A percentile compares a stretch with the other conserved stretches of the same genome.
Evolutionary conservation across 257 asterid genomes (phyloP).

Genomic region (Fraxinus americana): DNA sequence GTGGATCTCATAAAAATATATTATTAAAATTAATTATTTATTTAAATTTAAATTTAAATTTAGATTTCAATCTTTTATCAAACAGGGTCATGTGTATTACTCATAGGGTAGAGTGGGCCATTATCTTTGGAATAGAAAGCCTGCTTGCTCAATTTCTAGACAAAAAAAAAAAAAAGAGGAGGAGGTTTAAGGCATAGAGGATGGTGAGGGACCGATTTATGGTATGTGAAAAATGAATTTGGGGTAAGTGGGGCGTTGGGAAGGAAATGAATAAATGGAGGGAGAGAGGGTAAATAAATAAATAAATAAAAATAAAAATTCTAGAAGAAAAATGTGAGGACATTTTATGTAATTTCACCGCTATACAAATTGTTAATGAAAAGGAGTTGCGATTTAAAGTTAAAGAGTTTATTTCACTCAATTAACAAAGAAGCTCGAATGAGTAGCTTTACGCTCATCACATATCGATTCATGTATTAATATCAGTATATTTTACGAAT

Average conservation of each 20-base stretch:
- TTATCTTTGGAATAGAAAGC: too few species aligned
- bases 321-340: background rate
- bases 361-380: background rate
- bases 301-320: background rate
- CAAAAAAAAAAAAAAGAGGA: background rate
- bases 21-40: too few species aligned
- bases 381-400: background rate
- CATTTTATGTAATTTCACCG: background rate
- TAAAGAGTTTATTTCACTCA: background rate
- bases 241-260: background rate
- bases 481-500: too few species aligned
- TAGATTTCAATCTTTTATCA: too few species aligned
- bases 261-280: too few species aligned
- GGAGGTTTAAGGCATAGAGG: background rate
- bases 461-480: background rate
- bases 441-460: background rate
- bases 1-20: too few species aligned
- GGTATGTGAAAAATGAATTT: background rate
- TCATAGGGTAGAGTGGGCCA: too few species aligned
- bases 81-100: too few species aligned
- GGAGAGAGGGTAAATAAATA: background rate
- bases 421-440: background rate
- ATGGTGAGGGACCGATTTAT: background rate
- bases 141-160: too few species aligned
- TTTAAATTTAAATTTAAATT: too few species aligned